Conservation (phyloP, 345 rosid species). For the Sisymbrium altissimum region DNA sequence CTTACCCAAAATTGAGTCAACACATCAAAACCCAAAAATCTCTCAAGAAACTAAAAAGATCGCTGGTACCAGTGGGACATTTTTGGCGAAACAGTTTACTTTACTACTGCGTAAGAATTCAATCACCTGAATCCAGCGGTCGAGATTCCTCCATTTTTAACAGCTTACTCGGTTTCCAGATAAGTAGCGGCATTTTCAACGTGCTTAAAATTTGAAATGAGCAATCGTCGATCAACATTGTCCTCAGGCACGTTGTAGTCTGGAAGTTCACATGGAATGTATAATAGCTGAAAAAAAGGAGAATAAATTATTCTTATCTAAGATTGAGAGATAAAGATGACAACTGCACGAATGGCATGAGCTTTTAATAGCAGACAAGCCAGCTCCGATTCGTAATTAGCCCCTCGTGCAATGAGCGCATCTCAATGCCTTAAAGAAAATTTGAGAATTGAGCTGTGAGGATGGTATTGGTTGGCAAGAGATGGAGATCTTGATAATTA, state of each 20-base stretch:
- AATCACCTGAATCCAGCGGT: not conserved
- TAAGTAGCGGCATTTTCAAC: not conserved
- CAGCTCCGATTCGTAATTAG: not conserved
- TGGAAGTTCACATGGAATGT: not conserved
- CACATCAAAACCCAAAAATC: no score
- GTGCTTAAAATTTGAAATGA: not conserved
- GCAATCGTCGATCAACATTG: not conserved
- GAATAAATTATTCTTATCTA: not conserved
- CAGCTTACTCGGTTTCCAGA: not conserved
- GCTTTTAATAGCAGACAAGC: constrained; percentile 12
- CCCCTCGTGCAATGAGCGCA: constrained; percentile 4
- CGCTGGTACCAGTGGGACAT: no score
- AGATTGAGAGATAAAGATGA: not conserved
- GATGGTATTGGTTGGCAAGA: constrained; percentile 3
- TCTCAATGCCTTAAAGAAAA: constrained; percentile 9
- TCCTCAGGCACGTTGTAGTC: not conserved
- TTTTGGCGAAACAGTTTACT: no score
- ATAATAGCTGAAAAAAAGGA: not conserved
- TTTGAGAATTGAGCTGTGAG: not conserved
- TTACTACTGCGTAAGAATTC: no score
- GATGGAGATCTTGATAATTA: not conserved
- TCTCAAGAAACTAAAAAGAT: no score
- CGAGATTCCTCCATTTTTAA: not conserved
- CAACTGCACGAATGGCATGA: constrained; percentile 27
- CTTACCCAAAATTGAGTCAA: no score